Evolutionary conservation across 2,329 filamentous ascomycete species (phyloP), one percentile per base, ranked within the genome.

Genomic region (Colletotrichum siamense): DNA sequence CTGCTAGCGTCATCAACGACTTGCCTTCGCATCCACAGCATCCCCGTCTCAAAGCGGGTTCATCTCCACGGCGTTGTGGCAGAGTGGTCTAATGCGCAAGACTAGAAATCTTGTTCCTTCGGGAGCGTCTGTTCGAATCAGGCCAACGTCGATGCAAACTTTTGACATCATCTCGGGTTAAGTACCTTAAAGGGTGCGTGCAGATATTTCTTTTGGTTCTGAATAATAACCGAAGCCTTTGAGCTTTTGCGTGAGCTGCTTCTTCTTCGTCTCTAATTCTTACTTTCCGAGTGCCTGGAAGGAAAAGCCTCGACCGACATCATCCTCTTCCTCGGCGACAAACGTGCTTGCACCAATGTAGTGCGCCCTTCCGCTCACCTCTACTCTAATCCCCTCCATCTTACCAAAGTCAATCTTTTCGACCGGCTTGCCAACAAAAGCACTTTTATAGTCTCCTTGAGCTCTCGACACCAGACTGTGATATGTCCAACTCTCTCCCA

Each of bases 71-170:
- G 72, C 72, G 72, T 75, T 75, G 72, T 75, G 72, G 72, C 72
- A 75, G 72, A 75, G 72, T 75, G 72, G 72, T 75, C 72, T 75
- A 75, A 75, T 75, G 72, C 72, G 72, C 72, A 75, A 75, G 72
- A 75, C 72, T 75, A 75, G 72, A 75, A 75, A 75, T 75, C 72
- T 75, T 75, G 72, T 75, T 75, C 72, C 72, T 75, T 75, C 72
- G 72, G 71, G 71, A 74, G 66, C 71, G 72, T 75, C 72, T 75
- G 72, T 75, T 75, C 72, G 72, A 75, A 75, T 75, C 72, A 75
- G 72, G 72, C 72, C 72, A 75, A 75, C 72, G 72, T 75, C 72
- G 72, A 61, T 4, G 3, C 39, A 49, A 6, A n/a, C 3, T 8
- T 66, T 75, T 72, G 32, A 34, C 24, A 39, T 15, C 18, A n/a